Conservation (phyloP, 305 asterid genomes). For the Fraxinus dipetala region DNA sequence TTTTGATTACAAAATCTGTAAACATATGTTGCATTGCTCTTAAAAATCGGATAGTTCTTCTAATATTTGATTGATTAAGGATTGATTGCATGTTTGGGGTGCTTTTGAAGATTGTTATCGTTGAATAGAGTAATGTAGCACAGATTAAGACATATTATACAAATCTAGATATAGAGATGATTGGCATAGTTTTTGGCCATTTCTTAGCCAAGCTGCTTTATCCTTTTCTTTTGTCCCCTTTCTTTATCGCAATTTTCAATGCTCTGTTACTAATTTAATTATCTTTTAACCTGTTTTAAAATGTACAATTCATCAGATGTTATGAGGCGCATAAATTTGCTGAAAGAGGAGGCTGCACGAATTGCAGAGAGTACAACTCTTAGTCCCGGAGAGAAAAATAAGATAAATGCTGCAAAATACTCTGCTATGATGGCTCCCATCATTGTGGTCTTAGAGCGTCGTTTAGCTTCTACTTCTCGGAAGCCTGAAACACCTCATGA, state of each 20-base stretch:
- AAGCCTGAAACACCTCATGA: constrained; percentile 99
- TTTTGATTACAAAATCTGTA: neutral
- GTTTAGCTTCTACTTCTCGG: constrained; percentile 87
- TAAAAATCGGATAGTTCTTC: neutral
- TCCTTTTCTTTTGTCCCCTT: constrained; percentile 19
- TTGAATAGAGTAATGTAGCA: constrained; percentile 13
- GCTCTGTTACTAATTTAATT: constrained; percentile 6
- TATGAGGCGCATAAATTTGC: constrained; percentile 86
- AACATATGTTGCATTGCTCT: neutral
- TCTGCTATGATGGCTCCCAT: constrained; percentile 99
- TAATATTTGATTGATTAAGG: neutral
- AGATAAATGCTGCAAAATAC: constrained; percentile 94
- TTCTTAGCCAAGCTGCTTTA: constrained; percentile 15
- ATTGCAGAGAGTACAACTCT: constrained; percentile 79
- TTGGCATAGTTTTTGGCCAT: constrained; percentile 4
- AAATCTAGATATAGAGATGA: constrained; percentile 14
- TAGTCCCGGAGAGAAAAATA: constrained; percentile 81
- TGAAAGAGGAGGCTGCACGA: constrained; percentile 96
- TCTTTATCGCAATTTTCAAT: constrained; percentile 14
- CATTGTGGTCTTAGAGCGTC: constrained; percentile 92
- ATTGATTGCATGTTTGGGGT: constrained; percentile 4
- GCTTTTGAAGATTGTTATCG: constrained; percentile 12
- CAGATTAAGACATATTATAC: constrained; percentile 11
- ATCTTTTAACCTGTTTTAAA: constrained; percentile 27
- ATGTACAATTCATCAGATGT: constrained; percentile 61